Base-by-base conservation (phyloP, 169 alveolate species). In the Plasmodium ovale region DNA sequence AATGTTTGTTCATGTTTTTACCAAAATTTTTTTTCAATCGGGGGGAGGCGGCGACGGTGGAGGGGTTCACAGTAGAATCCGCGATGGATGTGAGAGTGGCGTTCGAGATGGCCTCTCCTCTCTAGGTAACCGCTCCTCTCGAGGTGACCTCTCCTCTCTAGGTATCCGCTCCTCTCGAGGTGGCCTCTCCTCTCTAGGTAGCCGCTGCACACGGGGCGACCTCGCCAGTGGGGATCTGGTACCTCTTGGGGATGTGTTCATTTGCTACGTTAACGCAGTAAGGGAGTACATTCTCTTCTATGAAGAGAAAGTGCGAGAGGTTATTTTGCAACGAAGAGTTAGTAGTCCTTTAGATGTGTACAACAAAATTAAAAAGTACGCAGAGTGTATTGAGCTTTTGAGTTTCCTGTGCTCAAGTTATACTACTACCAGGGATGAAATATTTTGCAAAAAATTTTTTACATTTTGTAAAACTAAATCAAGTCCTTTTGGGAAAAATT, bases 361-460 rank as follows among this genome's bases (percentile, higher is more conserved):
- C n/a, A 25, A 44, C 35, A 37, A 33, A 21, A 67, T 74, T 25
- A 74, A 74, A 65, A 42, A 67, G 23, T 21, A 74, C 25, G 14
- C 62, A n/a, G 88, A 74, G 29, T 74, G 88, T 25, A 59, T 74
- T 29, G 73, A 42, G 35, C 51, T 74, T 54, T 37, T 74, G 25
- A 53, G 54, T 6, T 60, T 74, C 21, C 73, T 74, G 14, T 74
- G 88, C 10, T 74, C 88, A n/a, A 23, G 74, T 25, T 74, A 74
- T 44, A 54, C 54, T 0, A 21, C 25, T 0, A 21, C 25, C 10
- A 53, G 42, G 25, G 23, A 10, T 9, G 74, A 64, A 25, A 49
- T 74, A 7, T 74, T 74, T 53, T 29, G 14, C 23, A 74, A 74
- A 39, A 47, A 25, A 6, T 33, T 10, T n/a, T 42, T 37, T 33